These are phyloP conservation scores for Rhodotorula sp. DNA, from an alignment of 1,284 basidiomycete species.

Conservation along the genomic window DNA sequence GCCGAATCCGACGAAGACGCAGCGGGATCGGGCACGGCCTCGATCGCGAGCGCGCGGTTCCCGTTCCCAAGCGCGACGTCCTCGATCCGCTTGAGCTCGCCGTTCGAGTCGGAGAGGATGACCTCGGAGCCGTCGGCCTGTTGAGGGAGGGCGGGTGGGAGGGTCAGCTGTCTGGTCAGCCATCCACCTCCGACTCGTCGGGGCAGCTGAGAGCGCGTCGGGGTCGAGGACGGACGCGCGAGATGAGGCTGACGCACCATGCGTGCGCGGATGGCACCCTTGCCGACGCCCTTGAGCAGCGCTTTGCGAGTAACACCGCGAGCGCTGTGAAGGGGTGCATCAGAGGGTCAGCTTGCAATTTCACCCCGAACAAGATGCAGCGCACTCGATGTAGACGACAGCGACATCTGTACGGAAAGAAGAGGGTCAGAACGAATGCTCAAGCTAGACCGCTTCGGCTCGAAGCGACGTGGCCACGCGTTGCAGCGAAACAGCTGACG, in stretches of 20 bases:
- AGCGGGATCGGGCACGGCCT: background rate
- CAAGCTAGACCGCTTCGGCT: background rate
- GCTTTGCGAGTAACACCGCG: slow-evolving; percentile 47
- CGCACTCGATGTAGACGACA: slow-evolving; percentile 27
- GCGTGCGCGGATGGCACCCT: slow-evolving; percentile 42
- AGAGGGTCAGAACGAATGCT: background rate
- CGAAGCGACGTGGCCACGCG: no score
- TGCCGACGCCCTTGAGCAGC: slow-evolving; percentile 48
- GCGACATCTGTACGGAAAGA: slow-evolving; percentile 13
- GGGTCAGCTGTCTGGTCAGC: background rate
- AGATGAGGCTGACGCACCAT: slow-evolving; percentile 30
- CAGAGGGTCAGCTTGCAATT: no score
- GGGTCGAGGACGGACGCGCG: no score
- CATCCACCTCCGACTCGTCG: no score
- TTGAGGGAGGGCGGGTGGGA: background rate
- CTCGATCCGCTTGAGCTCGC: slow-evolving; percentile 28
- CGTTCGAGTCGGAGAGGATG: slow-evolving; percentile 13
- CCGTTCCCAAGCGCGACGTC: background rate
- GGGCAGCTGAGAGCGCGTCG: background rate
- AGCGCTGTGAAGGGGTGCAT: slow-evolving; percentile 39
- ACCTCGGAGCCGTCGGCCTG: slow-evolving; percentile 32
- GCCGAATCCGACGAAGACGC: background rate
- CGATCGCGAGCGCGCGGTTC: background rate
- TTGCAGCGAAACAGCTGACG: background rate
- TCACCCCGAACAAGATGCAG: background rate